phyloP scores from a whole-genome alignment of 2,329 filamentous ascomycete genomes.

The Curvularia eragrostidis region DNA sequence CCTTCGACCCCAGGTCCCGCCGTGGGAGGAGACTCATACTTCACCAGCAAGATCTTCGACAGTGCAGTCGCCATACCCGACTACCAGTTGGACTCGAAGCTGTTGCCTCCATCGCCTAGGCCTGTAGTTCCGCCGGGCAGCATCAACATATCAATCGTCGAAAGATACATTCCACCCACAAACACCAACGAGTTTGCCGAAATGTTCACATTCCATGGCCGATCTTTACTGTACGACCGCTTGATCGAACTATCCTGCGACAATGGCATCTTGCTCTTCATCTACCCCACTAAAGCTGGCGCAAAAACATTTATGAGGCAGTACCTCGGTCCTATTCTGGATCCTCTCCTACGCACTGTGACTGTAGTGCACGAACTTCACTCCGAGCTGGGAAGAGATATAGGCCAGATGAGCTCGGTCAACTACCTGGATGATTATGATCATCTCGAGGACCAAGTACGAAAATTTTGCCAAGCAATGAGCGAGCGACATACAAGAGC shows the following conservation, averaged over 20 bases:
- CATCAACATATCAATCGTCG: conserved; percentile 66
- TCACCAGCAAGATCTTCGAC: conserved; percentile 67
- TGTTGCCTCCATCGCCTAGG: conserved; percentile 59
- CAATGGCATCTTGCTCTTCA: conserved; percentile 65
- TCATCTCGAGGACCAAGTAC: conserved; percentile 51
- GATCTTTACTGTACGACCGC: conserved; percentile 66
- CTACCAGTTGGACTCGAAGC: conserved; percentile 62
- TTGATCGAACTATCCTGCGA: conserved; percentile 65
- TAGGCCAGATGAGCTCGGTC: conserved; percentile 63
- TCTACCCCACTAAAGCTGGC: conserved; percentile 67
- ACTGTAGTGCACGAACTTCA: conserved; percentile 66
- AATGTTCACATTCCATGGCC: conserved; percentile 61
- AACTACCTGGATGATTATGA: conserved; percentile 63
- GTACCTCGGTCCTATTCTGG: conserved; percentile 67
- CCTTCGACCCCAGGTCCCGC: conserved; percentile 63
- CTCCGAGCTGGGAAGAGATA: conserved; percentile 60
- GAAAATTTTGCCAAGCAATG: conserved; percentile 39
- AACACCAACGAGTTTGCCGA: conserved; percentile 64
- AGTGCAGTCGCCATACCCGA: conserved; percentile 66
- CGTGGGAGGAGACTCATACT: conserved; percentile 65
- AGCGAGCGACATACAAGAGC: conserved; percentile 38
- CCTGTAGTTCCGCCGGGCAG: conserved; percentile 66
- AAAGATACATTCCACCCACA: conserved; percentile 70
- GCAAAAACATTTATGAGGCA: conserved; percentile 64
- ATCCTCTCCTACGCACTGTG: conserved; percentile 65